Evolutionary conservation across 257 asterid species (phyloP).

Genomic region (Anisodus tanguticus): DNA sequence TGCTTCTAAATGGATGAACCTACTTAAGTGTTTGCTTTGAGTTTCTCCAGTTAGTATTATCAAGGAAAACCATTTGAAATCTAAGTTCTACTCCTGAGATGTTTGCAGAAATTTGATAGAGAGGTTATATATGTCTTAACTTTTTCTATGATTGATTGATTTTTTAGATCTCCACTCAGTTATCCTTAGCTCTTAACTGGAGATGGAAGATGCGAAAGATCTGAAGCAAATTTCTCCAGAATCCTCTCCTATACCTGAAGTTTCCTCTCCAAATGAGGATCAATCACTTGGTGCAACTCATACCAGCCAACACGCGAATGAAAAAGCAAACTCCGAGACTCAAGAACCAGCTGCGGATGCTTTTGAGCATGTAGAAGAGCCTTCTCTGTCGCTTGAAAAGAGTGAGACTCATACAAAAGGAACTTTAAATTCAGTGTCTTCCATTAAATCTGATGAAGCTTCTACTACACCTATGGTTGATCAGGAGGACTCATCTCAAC

Average conservation of each 20-base stretch:
- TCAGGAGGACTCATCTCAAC: slow-evolving; percentile 35
- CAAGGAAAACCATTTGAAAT: too few species aligned
- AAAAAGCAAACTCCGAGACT: slow-evolving; percentile 34
- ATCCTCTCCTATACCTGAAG: slow-evolving; percentile 46
- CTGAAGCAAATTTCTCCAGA: slow-evolving; percentile 43
- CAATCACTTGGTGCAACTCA: slow-evolving; percentile 40
- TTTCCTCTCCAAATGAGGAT: slow-evolving; percentile 45
- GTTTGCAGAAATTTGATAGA: background rate
- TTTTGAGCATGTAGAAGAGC: slow-evolving; percentile 34
- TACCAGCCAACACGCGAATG: slow-evolving; percentile 34
- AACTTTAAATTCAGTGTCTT: background rate
- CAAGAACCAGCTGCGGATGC: slow-evolving; percentile 13
- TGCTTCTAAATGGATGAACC: too few species aligned
- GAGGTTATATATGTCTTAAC: background rate
- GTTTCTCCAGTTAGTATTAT: too few species aligned
- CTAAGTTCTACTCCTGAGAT: background rate
- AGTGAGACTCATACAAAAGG: background rate
- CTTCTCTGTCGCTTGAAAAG: background rate
- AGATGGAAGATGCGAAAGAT: slow-evolving; percentile 64
- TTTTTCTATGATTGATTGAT: background rate
- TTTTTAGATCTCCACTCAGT: slow-evolving; percentile 6
- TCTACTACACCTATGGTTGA: slow-evolving; percentile 33
- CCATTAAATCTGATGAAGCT: slow-evolving; percentile 25
- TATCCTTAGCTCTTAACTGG: slow-evolving; percentile 32
- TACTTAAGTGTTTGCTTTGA: too few species aligned